Evolutionary conservation across 1,139 yeast species (phyloP).

Genomic region (Yamadazyma dushanensis): DNA sequence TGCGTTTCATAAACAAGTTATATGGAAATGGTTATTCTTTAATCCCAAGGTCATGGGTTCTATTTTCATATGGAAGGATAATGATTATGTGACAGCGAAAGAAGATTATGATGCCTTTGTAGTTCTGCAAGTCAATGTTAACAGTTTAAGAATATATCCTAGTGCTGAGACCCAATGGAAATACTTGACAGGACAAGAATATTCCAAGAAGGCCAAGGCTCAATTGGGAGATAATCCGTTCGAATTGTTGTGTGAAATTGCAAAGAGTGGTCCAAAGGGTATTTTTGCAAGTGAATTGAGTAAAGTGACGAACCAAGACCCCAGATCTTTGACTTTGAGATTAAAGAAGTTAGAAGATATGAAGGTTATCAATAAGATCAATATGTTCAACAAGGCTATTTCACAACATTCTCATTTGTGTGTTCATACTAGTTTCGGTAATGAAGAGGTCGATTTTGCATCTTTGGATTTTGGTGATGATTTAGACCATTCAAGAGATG

Average conservation of each 20-base stretch:
- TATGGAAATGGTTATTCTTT: constrained; percentile 45
- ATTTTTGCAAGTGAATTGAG: constrained; percentile 59
- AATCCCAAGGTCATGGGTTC: constrained; percentile 14
- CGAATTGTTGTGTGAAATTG: constrained; percentile 48
- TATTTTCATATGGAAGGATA: constrained; percentile 17
- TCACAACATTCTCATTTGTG: constrained; percentile 54
- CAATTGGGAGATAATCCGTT: constrained; percentile 45
- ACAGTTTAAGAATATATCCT: constrained; percentile 28
- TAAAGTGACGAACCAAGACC: constrained; percentile 61
- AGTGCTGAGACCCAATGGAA: constrained; percentile 43
- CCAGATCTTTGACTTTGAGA: constrained; percentile 67
- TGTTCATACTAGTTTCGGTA: constrained; percentile 44
- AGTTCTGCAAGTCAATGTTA: constrained; percentile 18
- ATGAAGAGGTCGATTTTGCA: constrained; percentile 34
- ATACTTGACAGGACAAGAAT: constrained; percentile 39
- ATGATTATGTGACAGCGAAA: constrained; percentile 12
- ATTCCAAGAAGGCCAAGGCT: constrained; percentile 29
- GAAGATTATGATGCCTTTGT: constrained; percentile 22
- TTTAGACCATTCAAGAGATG: constrained; percentile 31
- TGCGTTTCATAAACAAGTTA: constrained; percentile 34
- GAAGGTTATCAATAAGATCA: constrained; percentile 46
- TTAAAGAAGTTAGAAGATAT: constrained; percentile 52
- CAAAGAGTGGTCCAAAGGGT: constrained; percentile 55
- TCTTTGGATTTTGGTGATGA: constrained; percentile 28
- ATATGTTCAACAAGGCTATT: constrained; percentile 38